Base-by-base conservation (phyloP, 1,284 basidiomycete species). In the Cryptococcus neoformans region DNA sequence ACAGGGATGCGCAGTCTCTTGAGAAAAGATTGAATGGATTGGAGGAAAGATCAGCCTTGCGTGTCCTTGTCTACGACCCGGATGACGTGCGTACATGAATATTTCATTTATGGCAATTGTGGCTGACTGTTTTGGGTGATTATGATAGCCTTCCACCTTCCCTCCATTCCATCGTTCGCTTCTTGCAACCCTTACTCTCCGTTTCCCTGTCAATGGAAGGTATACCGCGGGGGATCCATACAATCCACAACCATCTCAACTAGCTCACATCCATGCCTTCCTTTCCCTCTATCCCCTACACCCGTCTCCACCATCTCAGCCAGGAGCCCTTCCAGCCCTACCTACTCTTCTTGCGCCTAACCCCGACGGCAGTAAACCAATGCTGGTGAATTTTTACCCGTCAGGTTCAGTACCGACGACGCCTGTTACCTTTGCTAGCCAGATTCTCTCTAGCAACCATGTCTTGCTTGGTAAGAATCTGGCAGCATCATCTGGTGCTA, bases 101-200 rank as follows among this genome's bases (percentile, higher is more conserved):
- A 28, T 28, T 8, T 6, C 2, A 34, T 6, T 46, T 46, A 39
- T 12, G 36, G 28, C n/a, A n/a, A 40, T 21, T 44, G 28, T 44
- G 11, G 17, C 21, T 21, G 35, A 35, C 21, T 21, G 35, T n/a
- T 42, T 34, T 16, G 16, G 12, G 51, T 55, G 35, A 56, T 40
- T 11, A 16, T 28, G 34, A 9, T 45, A 73, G 68, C 55, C 69
- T 6, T 59, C 69, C 35, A 76, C 74, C 0, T 74, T 76, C 65
- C 73, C 74, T 1, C 70, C 76, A 2, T 77, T 77, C 68, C 73
- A 75, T 57, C 70, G 74, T 11, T 74, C 72, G 7, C 66, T 77
- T 5, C 62, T 69, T 2, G 76, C 76, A 7, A 76, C 76, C 1
- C 61, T 77, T 8, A 75, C 74, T 0, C 65, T 76, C 6, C 70